phyloP scores from a whole-genome alignment of 1,284 basidiomycete species.

The Pyrrhoderma noxium region DNA sequence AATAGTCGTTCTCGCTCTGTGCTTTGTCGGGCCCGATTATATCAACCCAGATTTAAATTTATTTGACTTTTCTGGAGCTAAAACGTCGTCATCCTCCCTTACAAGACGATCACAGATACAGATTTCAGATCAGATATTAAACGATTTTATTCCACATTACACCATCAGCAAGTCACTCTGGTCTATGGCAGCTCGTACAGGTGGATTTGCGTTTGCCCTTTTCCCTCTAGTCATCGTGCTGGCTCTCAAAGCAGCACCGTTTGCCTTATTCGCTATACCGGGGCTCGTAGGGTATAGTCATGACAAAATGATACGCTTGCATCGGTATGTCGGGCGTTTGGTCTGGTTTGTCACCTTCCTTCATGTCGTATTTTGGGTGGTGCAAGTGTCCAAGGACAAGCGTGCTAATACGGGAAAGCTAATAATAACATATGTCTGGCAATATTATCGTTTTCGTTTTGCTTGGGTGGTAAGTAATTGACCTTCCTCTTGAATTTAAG shows the following conservation, averaged over 20 bases:
- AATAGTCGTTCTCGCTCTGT: constrained; percentile 37
- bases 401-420: constrained; percentile 41
- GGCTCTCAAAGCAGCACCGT: constrained; percentile 76
- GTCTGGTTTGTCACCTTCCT: constrained; percentile 65
- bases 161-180: constrained; percentile 71
- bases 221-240: constrained; percentile 72
- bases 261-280: constrained; percentile 71
- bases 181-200: constrained; percentile 69
- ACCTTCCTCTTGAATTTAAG: constrained; percentile 4
- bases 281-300: constrained; percentile 65
- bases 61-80: constrained; percentile 32
- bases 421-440: constrained; percentile 58
- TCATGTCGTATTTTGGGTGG: constrained; percentile 72
- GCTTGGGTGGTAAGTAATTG: constrained; percentile 58
- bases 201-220: constrained; percentile 73
- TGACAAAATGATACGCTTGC: constrained; percentile 70
- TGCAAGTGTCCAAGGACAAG: constrained; percentile 57
- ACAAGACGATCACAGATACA: constrained; percentile 23
- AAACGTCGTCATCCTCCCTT: constrained; percentile 16
- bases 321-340: constrained; percentile 67
- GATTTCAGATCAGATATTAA: constrained; percentile 19
- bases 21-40: constrained; percentile 69
- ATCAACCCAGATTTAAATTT: constrained; percentile 48
- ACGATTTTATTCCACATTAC: constrained; percentile 41
- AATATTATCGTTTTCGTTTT: constrained; percentile 65